These are phyloP conservation scores for Phytophthora syringae DNA, from an alignment of 352 stramenopile species.

Conservation along the genomic window DNA sequence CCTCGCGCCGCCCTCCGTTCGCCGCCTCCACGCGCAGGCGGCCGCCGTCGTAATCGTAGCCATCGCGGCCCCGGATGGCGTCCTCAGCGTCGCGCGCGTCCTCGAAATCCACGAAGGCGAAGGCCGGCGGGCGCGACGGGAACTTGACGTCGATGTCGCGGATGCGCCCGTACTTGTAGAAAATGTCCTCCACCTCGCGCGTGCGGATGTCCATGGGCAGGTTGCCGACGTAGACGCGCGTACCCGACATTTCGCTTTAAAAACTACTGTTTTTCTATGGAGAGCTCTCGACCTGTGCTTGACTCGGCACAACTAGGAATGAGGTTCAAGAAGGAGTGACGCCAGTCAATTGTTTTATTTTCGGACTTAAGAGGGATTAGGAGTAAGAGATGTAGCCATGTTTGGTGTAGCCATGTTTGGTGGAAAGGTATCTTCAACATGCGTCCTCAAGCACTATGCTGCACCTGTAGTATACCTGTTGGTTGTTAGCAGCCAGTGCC, in stretches of 20 bases:
- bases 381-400: not conserved
- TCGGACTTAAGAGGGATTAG: not conserved
- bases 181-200: conserved; percentile 76
- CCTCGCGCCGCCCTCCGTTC: conserved; percentile 42
- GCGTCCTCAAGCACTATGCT: too few relatives aligned
- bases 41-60: conserved; percentile 67
- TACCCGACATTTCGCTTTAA: conserved; percentile 40
- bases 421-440: too few relatives aligned
- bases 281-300: conserved; percentile 7
- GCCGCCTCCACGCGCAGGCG: conserved; percentile 62
- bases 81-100: conserved; percentile 71
- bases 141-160: conserved; percentile 77
- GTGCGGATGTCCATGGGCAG: conserved; percentile 78
- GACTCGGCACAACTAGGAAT: conserved; percentile 38
- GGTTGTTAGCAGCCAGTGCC: too few relatives aligned
- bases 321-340: conserved; percentile 6
- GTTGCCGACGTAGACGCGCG: conserved; percentile 75
- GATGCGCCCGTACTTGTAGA: conserved; percentile 78
- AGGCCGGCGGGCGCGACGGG: conserved; percentile 57
- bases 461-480: too few relatives aligned
- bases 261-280: too few relatives aligned
- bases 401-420: too few relatives aligned
- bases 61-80: conserved; percentile 57
- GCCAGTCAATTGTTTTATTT: too few relatives aligned
- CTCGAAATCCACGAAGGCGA: conserved; percentile 83